A percentile compares a stretch with the other conserved stretches of the same genome.
Evolutionary conservation across 768 basidiomycete species (phyloP).

Genomic region (Coprinopsis marcescibilis): DNA sequence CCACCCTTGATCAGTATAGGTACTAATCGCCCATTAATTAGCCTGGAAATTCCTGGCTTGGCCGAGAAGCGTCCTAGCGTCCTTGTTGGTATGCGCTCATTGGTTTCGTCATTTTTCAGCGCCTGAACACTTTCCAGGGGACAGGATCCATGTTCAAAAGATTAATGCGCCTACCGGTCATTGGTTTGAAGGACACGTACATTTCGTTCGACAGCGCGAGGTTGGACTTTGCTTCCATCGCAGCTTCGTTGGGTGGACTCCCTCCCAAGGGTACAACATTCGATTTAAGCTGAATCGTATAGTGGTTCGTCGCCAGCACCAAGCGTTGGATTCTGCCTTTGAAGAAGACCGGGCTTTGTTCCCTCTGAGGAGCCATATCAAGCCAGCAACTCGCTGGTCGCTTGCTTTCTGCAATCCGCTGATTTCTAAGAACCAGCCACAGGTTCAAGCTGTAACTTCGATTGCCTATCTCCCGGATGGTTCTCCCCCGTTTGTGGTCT

Average conservation of each 20-base stretch:
- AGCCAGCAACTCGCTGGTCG: background rate
- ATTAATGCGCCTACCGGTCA: constrained; percentile 31
- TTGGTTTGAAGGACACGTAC: constrained; percentile 59
- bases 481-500: constrained; percentile 47
- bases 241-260: constrained; percentile 33
- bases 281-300: constrained; percentile 55
- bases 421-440: constrained; percentile 40
- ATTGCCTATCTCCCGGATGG: constrained; percentile 40
- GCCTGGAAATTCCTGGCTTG: constrained; percentile 35
- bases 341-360: constrained; percentile 45
- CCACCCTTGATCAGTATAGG: background rate
- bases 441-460: constrained; percentile 40
- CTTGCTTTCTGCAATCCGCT: constrained; percentile 34
- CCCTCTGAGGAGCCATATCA: constrained; percentile 30
- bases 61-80: constrained; percentile 56
- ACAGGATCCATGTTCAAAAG: constrained; percentile 45
- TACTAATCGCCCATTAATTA: constrained; percentile 12
- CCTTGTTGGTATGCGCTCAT: constrained; percentile 39
- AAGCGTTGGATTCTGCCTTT: constrained; percentile 44
- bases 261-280: constrained; percentile 38
- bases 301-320: constrained; percentile 53
- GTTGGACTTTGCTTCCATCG: constrained; percentile 46
- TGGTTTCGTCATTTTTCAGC: background rate
- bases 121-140: constrained; percentile 29
- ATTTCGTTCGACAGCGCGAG: constrained; percentile 40